Conservation (phyloP, 441 rosid genomes). For the Isatis lusitanica region DNA sequence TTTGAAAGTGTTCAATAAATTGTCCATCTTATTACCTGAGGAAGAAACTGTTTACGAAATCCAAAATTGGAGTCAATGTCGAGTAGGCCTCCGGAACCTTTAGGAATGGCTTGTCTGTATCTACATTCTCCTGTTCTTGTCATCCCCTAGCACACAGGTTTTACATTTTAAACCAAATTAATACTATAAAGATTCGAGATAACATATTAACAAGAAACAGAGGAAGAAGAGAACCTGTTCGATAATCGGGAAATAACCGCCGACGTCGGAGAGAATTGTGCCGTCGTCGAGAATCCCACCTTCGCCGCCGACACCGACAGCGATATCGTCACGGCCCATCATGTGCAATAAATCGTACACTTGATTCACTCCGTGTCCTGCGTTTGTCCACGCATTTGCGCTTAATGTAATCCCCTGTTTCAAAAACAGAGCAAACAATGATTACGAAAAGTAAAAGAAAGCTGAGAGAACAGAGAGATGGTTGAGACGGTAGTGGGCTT, state of each 20-base stretch:
- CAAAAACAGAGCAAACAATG: constrained; percentile 11
- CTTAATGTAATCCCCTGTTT: constrained; percentile 72
- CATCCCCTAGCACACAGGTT: constrained; percentile 45
- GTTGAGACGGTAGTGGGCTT: not conserved
- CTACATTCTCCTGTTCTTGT: constrained; percentile 78
- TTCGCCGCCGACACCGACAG: constrained; percentile 92
- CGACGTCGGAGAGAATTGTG: constrained; percentile 67
- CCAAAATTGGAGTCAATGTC: constrained; percentile 71
- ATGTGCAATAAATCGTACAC: constrained; percentile 82
- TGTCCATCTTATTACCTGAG: constrained; percentile 52
- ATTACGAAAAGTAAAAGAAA: not conserved
- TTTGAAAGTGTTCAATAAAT: not conserved
- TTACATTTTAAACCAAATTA: not conserved
- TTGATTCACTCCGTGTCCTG: constrained; percentile 85
- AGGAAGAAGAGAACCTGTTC: constrained; percentile 59
- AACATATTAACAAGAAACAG: not conserved
- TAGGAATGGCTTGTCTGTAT: constrained; percentile 84
- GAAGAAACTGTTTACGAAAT: constrained; percentile 73
- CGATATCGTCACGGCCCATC: constrained; percentile 83
- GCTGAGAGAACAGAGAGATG: not conserved
- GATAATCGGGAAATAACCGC: constrained; percentile 83
- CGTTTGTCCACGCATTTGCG: constrained; percentile 81
- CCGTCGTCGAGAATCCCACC: constrained; percentile 75
- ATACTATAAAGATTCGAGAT: not conserved
- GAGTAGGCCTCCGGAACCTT: constrained; percentile 65